phyloP scores from a whole-genome alignment of 148 eudicot species.

The Pouteria glomerata region DNA sequence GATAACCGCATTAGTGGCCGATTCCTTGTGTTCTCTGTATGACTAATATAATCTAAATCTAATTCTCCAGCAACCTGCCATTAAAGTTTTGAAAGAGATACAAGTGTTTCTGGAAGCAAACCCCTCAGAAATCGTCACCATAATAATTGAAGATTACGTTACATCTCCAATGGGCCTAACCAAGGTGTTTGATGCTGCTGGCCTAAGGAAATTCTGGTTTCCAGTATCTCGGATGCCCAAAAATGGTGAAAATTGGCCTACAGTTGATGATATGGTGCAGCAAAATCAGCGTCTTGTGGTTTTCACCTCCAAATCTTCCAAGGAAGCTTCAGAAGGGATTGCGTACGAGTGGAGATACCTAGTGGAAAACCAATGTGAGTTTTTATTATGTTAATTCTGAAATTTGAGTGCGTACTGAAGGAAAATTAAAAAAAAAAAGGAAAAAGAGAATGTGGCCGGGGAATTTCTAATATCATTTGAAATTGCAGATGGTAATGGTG shows the following conservation, averaged over 20 bases:
- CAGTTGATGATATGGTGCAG: conserved; percentile 72
- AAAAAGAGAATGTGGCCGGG: too few relatives aligned
- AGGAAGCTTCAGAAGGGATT: conserved; percentile 87
- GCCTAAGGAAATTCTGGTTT: conserved; percentile 82
- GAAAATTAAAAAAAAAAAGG: too few relatives aligned
- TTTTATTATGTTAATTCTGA: neutral
- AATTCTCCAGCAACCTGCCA: conserved; percentile 69
- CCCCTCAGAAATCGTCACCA: conserved; percentile 75
- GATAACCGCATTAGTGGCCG: neutral
- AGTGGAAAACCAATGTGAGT: conserved; percentile 95
- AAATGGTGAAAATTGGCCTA: conserved; percentile 87
- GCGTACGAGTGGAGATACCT: conserved; percentile 90
- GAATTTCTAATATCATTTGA: too few relatives aligned
- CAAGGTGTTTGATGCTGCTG: conserved; percentile 76
- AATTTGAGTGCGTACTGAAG: too few relatives aligned
- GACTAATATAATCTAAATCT: conserved; percentile 1
- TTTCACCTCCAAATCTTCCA: conserved; percentile 74
- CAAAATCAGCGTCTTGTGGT: conserved; percentile 79
- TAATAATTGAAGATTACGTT: conserved; percentile 91
- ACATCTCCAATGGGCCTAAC: conserved; percentile 77
- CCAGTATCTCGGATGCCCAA: conserved; percentile 87
- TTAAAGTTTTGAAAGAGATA: conserved; percentile 72
- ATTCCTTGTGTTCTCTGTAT: neutral
- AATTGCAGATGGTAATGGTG: conserved; percentile 71
- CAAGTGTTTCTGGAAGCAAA: conserved; percentile 58